Evolutionary conservation across 352 stramenopile species (phyloP).

Genomic region (Pythium insidiosum): DNA sequence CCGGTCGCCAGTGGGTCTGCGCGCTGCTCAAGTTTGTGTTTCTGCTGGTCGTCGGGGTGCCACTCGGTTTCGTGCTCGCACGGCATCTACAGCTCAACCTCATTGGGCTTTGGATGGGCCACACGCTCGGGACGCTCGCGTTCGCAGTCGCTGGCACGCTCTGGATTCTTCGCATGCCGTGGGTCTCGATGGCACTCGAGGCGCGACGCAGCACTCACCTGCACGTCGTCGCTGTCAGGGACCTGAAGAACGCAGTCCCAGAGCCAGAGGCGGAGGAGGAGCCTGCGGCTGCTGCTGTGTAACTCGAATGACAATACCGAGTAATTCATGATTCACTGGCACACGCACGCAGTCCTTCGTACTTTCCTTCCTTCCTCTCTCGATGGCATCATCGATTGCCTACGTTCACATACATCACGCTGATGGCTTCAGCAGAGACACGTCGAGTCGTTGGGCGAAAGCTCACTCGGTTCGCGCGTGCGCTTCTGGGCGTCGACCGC

Average conservation of each 20-base stretch:
- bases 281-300: too few relatives aligned
- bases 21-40: constrained; percentile 10
- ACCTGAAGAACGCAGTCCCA: background rate
- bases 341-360: too few relatives aligned
- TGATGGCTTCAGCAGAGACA: constrained; percentile 24
- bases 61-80: constrained; percentile 14
- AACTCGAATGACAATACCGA: too few relatives aligned
- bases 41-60: constrained; percentile 11
- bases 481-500: constrained; percentile 49
- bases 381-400: too few relatives aligned
- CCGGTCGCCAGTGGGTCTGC: constrained; percentile 10
- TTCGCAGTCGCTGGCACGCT: constrained; percentile 4
- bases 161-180: constrained; percentile 32
- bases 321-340: too few relatives aligned
- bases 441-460: constrained; percentile 10
- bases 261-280: background rate
- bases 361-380: too few relatives aligned
- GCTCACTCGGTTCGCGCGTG: constrained; percentile 28
- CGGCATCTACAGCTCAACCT: constrained; percentile 4
- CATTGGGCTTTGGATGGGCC: constrained; percentile 16
- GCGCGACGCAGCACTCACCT: constrained; percentile 25
- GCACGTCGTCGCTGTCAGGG: constrained; percentile 4
- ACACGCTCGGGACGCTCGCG: constrained; percentile 9
- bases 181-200: constrained; percentile 38
- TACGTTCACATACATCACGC: too few relatives aligned